Conservation (phyloP, 2,329 filamentous ascomycete species). For the Alternaria sp. region DNA sequence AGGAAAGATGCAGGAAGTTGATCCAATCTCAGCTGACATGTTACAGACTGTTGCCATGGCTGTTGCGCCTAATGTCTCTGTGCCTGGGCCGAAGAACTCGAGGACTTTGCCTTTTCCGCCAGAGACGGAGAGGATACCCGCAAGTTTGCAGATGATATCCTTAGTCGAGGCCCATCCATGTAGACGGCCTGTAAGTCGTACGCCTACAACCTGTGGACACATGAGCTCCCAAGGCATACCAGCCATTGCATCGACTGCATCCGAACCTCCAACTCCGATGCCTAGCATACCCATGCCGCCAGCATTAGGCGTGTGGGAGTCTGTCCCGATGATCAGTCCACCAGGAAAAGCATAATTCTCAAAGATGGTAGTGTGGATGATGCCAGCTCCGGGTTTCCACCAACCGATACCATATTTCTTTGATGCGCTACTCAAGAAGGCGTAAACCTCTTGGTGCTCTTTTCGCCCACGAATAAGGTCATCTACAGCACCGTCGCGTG, state of each 20-base stretch:
- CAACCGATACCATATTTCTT: slow-evolving; percentile 53
- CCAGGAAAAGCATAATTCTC: slow-evolving; percentile 54
- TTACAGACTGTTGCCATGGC: slow-evolving; percentile 53
- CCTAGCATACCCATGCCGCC: slow-evolving; percentile 50
- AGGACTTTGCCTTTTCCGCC: slow-evolving; percentile 50
- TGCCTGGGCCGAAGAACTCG: slow-evolving; percentile 51
- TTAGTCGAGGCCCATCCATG: slow-evolving; percentile 47
- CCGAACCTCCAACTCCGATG: slow-evolving; percentile 45
- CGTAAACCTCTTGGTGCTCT: slow-evolving; percentile 52
- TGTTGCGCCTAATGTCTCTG: slow-evolving; percentile 44
- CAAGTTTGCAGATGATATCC: slow-evolving; percentile 52
- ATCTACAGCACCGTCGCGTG: slow-evolving; percentile 44
- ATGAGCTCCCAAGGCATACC: slow-evolving; percentile 49
- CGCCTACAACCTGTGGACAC: slow-evolving; percentile 46
- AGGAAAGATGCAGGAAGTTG: slow-evolving; percentile 51
- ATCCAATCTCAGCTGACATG: slow-evolving; percentile 52
- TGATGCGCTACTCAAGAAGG: slow-evolving; percentile 50
- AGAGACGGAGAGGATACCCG: slow-evolving; percentile 47
- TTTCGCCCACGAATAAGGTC: slow-evolving; percentile 39
- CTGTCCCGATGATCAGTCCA: slow-evolving; percentile 50
- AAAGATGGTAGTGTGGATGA: slow-evolving; percentile 53
- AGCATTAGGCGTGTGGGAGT: slow-evolving; percentile 52
- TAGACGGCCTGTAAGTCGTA: slow-evolving; percentile 42
- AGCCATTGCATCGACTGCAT: slow-evolving; percentile 43
- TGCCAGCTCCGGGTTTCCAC: slow-evolving; percentile 34